phyloP scores from a whole-genome alignment of 2,329 filamentous ascomycete species.

The Sporothrix inflata region DNA sequence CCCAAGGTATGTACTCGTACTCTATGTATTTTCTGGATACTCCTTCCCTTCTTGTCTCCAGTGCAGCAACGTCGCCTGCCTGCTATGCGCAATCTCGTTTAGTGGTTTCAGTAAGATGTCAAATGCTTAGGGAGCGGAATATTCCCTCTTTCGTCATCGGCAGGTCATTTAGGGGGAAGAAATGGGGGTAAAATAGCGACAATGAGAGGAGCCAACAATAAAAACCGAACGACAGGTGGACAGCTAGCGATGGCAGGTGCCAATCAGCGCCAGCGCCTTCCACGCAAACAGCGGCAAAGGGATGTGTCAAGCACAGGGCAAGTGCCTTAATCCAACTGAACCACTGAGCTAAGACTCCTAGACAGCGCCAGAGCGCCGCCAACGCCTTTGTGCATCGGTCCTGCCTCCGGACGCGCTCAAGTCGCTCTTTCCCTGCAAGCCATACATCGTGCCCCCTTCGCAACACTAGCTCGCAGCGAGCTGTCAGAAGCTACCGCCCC shows the following conservation, averaged over 20 bases:
- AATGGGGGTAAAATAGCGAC: slow-evolving; percentile 2
- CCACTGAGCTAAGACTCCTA: too few relatives aligned
- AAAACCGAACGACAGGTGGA: not conserved
- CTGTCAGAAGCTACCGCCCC: not conserved
- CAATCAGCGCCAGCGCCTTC: not conserved
- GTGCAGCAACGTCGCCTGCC: too few relatives aligned
- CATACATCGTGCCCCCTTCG: too few relatives aligned
- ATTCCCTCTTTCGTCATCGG: not conserved
- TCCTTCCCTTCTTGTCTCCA: too few relatives aligned
- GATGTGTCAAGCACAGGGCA: not conserved
- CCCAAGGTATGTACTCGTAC: too few relatives aligned
- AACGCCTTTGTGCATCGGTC: not conserved
- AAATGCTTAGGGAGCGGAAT: not conserved
- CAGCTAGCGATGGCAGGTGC: not conserved
- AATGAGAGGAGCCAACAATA: not conserved
- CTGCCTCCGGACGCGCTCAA: too few relatives aligned
- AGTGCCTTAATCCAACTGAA: too few relatives aligned
- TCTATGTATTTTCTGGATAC: too few relatives aligned
- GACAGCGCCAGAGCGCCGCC: too few relatives aligned
- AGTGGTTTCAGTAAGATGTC: not conserved
- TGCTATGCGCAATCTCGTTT: too few relatives aligned
- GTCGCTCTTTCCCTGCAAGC: too few relatives aligned
- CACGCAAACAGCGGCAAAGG: not conserved
- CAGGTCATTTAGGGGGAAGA: not conserved
- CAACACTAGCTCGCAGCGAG: not conserved